These are phyloP conservation scores for Fusarium foetens DNA, from an alignment of 2,329 filamentous ascomycete species.

Conservation along the genomic window DNA sequence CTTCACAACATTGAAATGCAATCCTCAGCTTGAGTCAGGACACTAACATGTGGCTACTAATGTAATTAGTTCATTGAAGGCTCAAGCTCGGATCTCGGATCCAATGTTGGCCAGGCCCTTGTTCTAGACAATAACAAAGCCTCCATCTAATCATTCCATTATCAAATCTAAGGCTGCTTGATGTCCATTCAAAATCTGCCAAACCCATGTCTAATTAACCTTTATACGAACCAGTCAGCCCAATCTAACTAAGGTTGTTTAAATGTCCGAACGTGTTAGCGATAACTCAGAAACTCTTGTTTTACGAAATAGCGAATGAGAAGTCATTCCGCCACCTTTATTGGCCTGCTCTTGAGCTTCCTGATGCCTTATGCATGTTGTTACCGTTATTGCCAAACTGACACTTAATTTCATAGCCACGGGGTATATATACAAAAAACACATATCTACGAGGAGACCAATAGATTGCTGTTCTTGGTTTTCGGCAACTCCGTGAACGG, in stretches of 20 bases:
- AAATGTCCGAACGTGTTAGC: background rate
- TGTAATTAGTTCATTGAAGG: background rate
- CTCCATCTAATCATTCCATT: background rate
- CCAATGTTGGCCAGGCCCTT: background rate
- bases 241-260: background rate
- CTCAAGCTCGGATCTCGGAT: background rate
- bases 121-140: background rate
- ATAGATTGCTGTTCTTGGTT: background rate
- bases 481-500: background rate
- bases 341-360: background rate
- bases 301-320: constrained; percentile 5
- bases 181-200: background rate
- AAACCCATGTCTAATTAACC: background rate
- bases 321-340: background rate
- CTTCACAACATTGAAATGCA: background rate
- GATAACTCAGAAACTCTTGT: background rate
- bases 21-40: background rate
- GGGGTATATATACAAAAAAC: background rate
- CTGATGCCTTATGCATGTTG: background rate
- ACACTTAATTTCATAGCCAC: background rate
- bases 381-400: background rate
- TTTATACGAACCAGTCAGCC: constrained; percentile 1
- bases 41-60: background rate
- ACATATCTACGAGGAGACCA: background rate
- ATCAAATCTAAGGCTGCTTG: background rate